Percentiles rank a stretch among this genome's conserved stretches.
Evolutionary conservation across 495 filamentous ascomycete species (phyloP).

Genomic region (Penicillium paradoxum): DNA sequence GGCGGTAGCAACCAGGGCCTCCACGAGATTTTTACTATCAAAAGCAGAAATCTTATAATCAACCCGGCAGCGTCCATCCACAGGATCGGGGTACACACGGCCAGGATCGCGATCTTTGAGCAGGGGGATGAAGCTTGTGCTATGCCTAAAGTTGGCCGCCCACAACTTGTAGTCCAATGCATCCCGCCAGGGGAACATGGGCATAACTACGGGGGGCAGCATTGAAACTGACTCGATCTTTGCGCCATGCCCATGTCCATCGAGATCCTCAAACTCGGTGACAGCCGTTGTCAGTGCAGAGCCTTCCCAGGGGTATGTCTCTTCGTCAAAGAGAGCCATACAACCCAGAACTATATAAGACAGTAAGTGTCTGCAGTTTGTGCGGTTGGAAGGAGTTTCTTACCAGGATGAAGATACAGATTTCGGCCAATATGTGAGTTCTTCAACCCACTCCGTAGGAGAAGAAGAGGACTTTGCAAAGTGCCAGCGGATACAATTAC

Average conservation of each 20-base stretch:
- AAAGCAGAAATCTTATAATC: slow-evolving; percentile 64
- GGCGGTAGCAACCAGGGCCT: slow-evolving; percentile 64
- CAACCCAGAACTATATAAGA: slow-evolving; percentile 43
- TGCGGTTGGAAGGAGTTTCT: slow-evolving; percentile 1
- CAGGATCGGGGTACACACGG: slow-evolving; percentile 68
- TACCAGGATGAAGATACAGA: slow-evolving; percentile 72
- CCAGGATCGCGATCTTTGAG: slow-evolving; percentile 69
- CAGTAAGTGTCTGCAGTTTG: slow-evolving; percentile 9
- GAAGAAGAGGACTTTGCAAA: slow-evolving; percentile 68
- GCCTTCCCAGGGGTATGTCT: slow-evolving; percentile 74
- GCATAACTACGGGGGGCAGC: slow-evolving; percentile 55
- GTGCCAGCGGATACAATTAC: slow-evolving; percentile 73
- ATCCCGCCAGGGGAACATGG: slow-evolving; percentile 56
- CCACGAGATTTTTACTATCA: slow-evolving; percentile 63
- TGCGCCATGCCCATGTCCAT: slow-evolving; percentile 74
- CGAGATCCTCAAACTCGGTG: slow-evolving; percentile 75
- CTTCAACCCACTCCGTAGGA: slow-evolving; percentile 67
- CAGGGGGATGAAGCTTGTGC: slow-evolving; percentile 63
- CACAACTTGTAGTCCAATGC: slow-evolving; percentile 65
- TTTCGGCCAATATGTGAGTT: slow-evolving; percentile 83
- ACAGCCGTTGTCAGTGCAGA: slow-evolving; percentile 70
- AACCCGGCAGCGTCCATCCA: slow-evolving; percentile 56
- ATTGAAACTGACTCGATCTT: slow-evolving; percentile 73
- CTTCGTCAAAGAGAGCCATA: slow-evolving; percentile 59
- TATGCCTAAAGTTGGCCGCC: slow-evolving; percentile 56